Evolutionary conservation across 495 filamentous ascomycete genomes (phyloP), one percentile per base, ranked within the genome.

Genomic region (Parathielavia appendiculata): DNA sequence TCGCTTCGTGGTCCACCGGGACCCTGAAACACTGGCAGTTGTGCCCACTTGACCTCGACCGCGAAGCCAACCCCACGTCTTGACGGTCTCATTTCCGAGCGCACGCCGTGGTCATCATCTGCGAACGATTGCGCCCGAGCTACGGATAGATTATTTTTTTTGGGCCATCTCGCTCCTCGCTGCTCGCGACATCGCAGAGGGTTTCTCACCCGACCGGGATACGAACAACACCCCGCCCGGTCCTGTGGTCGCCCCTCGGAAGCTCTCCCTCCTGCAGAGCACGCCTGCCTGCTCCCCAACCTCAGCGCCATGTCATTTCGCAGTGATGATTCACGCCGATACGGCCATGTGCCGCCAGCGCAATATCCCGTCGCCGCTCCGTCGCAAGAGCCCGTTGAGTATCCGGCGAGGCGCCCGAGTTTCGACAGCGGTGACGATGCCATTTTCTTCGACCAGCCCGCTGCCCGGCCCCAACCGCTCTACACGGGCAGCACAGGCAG

Each of bases 341-440:
- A 83, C 57, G 80, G 80, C 69, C 76, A 81, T 69, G 67, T 82
- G 2, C 80, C 80, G 56, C 79, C 79, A 23, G 80, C 80, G 12
- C 80, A 81, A 67, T 83, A 83, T 58, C 75, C 78, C 16, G 73
- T 76, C 51, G 69, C 74, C 36, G 63, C 69, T 23, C 60, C 68
- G 16, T 61, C 70, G 52, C 68, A 66, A 44, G 71, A 78, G 50
- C 68, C 69, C 47, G 51, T 59, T 6, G 38, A 65, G 20, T 73
- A 75, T 61, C 68, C 77, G 45, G 74, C 81, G 35, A 79, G 86
- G 57, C 83, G 84, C 53, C 79, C 83, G 51, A 92, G 90, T 69
- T 92, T 87, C 73, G 86, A 91, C 67, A 83, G 78, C 63, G 90
- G 88, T 60, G 89, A 95, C 69, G 89, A 95, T 69, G 78, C 79